These are phyloP conservation scores for Neonectria ditissima DNA, from an alignment of 2,329 filamentous ascomycete species.

Conservation along the genomic window DNA sequence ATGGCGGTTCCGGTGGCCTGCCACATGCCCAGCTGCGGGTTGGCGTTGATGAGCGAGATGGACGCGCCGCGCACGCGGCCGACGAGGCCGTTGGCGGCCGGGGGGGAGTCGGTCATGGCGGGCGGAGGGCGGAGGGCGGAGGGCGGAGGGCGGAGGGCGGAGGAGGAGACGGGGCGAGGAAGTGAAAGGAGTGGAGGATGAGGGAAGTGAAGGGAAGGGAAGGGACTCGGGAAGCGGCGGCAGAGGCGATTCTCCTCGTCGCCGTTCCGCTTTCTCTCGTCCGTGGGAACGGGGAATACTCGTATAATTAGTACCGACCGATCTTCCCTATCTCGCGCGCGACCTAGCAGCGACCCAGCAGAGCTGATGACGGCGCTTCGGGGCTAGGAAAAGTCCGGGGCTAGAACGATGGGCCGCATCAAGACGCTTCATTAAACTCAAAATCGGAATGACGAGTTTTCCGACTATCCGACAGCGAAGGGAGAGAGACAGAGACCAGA, in stretches of 20 bases:
- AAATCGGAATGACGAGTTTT: neutral
- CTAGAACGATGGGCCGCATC: neutral
- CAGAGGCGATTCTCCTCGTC: too few relatives aligned
- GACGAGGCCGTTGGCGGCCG: conserved; percentile 28
- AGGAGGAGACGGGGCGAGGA: neutral
- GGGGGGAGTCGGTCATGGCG: conserved; percentile 6
- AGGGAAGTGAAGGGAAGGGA: neutral
- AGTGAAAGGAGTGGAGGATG: neutral
- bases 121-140: too few relatives aligned
- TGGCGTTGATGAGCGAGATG: conserved; percentile 43
- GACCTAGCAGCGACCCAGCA: too few relatives aligned
- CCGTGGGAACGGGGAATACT: neutral
- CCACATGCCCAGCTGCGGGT: conserved; percentile 48
- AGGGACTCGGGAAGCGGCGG: too few relatives aligned
- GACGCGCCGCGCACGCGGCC: conserved; percentile 44
- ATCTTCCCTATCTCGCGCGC: too few relatives aligned
- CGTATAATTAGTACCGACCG: neutral
- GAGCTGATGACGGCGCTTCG: neutral
- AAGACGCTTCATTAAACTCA: neutral
- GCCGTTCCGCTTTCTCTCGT: too few relatives aligned
- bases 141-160: too few relatives aligned
- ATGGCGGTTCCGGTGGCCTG: conserved; percentile 48
- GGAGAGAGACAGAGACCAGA: too few relatives aligned
- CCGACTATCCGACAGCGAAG: neutral
- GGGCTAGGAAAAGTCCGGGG: conserved; percentile 6